phyloP scores from a whole-genome alignment of 2,329 filamentous ascomycete species.

The Metarhizium sp. region DNA sequence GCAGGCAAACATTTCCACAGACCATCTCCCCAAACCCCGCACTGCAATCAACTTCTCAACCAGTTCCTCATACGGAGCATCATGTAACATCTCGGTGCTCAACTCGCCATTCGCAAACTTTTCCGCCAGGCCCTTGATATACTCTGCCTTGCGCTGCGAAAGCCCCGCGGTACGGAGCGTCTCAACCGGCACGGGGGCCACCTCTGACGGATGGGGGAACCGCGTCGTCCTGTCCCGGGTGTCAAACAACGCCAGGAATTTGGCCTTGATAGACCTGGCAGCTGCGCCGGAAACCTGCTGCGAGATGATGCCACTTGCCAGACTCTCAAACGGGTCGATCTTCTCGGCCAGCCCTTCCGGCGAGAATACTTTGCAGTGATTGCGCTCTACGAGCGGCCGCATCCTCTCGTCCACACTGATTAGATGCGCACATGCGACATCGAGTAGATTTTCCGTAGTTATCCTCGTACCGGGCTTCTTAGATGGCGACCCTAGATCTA shows the following conservation, averaged over 20 bases:
- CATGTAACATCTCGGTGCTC: constrained; percentile 63
- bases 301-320: constrained; percentile 83
- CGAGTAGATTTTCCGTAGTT: constrained; percentile 64
- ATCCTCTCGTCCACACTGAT: constrained; percentile 64
- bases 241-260: constrained; percentile 68
- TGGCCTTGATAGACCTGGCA: constrained; percentile 78
- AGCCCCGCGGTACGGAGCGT: constrained; percentile 75
- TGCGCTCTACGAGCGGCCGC: constrained; percentile 59
- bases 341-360: constrained; percentile 73
- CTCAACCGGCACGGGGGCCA: constrained; percentile 53
- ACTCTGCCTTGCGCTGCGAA: constrained; percentile 92
- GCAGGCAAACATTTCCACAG: constrained; percentile 95
- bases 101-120: constrained; percentile 73
- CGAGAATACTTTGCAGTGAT: constrained; percentile 73
- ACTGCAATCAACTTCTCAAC: constrained; percentile 76
- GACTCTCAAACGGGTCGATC: constrained; percentile 78
- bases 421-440: constrained; percentile 67
- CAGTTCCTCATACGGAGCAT: constrained; percentile 77
- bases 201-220: constrained; percentile 72
- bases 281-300: constrained; percentile 95
- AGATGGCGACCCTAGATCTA: constrained; percentile 36
- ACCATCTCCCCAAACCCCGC: constrained; percentile 80
- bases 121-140: constrained; percentile 74
- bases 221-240: constrained; percentile 21
- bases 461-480: constrained; percentile 27